These are phyloP conservation scores for Aspergillus sp. DNA, from an alignment of 2,329 filamentous ascomycete genomes.

Conservation along the genomic window DNA sequence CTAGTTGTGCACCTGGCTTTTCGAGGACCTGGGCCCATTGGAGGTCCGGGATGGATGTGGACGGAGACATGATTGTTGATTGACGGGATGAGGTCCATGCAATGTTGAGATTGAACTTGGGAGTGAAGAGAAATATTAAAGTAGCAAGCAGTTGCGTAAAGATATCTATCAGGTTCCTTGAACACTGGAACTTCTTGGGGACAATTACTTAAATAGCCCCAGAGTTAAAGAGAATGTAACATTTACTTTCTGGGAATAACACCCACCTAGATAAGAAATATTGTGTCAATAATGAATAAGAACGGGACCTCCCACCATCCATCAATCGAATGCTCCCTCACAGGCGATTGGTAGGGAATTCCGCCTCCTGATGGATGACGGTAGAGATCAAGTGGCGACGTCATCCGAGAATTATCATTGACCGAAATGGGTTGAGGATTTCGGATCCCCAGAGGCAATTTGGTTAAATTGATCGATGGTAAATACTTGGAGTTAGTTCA, in stretches of 20 bases:
- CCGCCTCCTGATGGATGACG: neutral
- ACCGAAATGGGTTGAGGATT: too few species aligned
- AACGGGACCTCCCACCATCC: neutral
- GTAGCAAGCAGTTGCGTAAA: too few species aligned
- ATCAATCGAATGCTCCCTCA: neutral
- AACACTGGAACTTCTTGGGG: too few species aligned
- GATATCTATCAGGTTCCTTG: too few species aligned
- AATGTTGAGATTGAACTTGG: neutral
- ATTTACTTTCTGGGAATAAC: too few species aligned
- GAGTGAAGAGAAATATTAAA: neutral
- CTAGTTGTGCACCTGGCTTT: constrained; percentile 69
- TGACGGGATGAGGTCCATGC: neutral
- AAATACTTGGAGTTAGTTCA: too few species aligned
- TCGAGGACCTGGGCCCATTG: constrained; percentile 94
- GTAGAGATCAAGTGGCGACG: neutral
- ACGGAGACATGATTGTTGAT: neutral
- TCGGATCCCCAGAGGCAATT: too few species aligned
- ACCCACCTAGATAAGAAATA: too few species aligned
- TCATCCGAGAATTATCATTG: neutral
- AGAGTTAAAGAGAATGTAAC: too few species aligned
- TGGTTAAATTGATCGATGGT: too few species aligned
- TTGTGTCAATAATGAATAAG: too few species aligned
- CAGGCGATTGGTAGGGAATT: neutral
- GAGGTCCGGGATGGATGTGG: constrained; percentile 65
- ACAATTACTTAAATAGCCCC: too few species aligned